Evolutionary conservation across 2,329 filamentous ascomycete genomes (phyloP).

Genomic region (Sordariomycetes sp.): DNA sequence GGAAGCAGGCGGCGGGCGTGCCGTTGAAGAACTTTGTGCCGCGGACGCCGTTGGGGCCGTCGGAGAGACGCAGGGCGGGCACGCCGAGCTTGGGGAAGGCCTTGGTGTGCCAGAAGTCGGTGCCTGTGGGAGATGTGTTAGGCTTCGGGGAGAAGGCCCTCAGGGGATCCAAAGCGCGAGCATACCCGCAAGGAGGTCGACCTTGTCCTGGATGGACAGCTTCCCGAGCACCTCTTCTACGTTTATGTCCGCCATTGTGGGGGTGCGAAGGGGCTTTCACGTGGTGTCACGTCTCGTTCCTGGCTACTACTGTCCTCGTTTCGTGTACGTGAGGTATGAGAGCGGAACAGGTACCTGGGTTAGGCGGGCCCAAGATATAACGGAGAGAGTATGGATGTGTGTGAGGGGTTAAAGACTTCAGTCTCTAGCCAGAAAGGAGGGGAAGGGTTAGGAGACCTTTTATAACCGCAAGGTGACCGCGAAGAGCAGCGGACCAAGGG

Average conservation of each 20-base stretch:
- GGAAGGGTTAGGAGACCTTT: neutral
- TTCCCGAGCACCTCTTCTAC: conserved; percentile 44
- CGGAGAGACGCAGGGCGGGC: conserved; percentile 53
- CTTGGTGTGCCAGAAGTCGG: conserved; percentile 62
- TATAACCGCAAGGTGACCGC: neutral
- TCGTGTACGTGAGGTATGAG: neutral
- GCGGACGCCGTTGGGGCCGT: conserved; percentile 60
- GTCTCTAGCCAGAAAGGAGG: neutral
- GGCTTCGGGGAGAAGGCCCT: neutral
- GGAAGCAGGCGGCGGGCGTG: conserved; percentile 47
- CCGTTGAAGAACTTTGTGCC: conserved; percentile 61
- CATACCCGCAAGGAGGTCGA: conserved; percentile 39
- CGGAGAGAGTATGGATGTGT: neutral
- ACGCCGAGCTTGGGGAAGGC: conserved; percentile 48
- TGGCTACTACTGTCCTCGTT: neutral
- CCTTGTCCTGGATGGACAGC: conserved; percentile 40
- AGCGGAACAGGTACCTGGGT: neutral
- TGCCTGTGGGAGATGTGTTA: conserved; percentile 25
- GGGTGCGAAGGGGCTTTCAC: neutral
- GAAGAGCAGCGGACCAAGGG: neutral
- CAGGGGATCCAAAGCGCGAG: neutral
- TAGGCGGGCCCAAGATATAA: too few relatives aligned
- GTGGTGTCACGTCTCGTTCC: neutral
- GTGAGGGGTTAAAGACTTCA: neutral
- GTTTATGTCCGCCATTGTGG: conserved; percentile 37